Conservation (phyloP, 1,284 basidiomycete species). For the Porodaedalea pini region DNA sequence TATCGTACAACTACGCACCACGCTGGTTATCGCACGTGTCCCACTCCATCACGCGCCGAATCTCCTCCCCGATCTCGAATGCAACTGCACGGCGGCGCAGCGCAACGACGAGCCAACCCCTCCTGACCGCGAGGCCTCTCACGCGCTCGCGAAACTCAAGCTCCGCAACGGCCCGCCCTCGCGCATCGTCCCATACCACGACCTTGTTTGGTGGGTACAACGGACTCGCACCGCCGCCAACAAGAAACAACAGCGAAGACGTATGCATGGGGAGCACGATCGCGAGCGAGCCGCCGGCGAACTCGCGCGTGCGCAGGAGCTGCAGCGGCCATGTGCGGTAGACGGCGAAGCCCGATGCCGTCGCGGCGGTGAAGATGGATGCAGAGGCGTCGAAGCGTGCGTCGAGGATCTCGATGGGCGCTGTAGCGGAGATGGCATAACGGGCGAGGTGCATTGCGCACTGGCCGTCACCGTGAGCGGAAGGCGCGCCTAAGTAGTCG, state of each 20-base stretch:
- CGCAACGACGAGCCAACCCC: slow-evolving; percentile 82
- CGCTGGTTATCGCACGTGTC: slow-evolving; percentile 86
- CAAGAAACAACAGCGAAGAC: slow-evolving; percentile 83
- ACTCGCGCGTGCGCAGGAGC: slow-evolving; percentile 72
- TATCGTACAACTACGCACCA: slow-evolving; percentile 48
- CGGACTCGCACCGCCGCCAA: slow-evolving; percentile 89
- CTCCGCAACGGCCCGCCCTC: slow-evolving; percentile 76
- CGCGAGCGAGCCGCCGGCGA: slow-evolving; percentile 76
- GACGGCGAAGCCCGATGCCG: slow-evolving; percentile 82
- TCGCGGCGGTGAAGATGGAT: slow-evolving; percentile 79
- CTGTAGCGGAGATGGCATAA: slow-evolving; percentile 79
- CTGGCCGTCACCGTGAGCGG: not conserved
- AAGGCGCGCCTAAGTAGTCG: not conserved
- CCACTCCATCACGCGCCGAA: slow-evolving; percentile 73
- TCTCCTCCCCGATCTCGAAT: slow-evolving; percentile 65
- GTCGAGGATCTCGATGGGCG: slow-evolving; percentile 73
- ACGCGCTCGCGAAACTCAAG: slow-evolving; percentile 90
- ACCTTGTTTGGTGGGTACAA: slow-evolving; percentile 94
- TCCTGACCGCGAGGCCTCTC: slow-evolving; percentile 73
- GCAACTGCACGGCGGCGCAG: slow-evolving; percentile 76
- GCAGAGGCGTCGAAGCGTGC: slow-evolving; percentile 75
- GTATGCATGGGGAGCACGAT: slow-evolving; percentile 77
- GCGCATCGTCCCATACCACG: slow-evolving; percentile 82
- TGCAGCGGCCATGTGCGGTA: slow-evolving; percentile 79
- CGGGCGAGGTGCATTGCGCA: slow-evolving; percentile 80